Evolutionary conservation across 2,329 filamentous ascomycete genomes (phyloP).

Genomic region (Dactylellina parvicollis): DNA sequence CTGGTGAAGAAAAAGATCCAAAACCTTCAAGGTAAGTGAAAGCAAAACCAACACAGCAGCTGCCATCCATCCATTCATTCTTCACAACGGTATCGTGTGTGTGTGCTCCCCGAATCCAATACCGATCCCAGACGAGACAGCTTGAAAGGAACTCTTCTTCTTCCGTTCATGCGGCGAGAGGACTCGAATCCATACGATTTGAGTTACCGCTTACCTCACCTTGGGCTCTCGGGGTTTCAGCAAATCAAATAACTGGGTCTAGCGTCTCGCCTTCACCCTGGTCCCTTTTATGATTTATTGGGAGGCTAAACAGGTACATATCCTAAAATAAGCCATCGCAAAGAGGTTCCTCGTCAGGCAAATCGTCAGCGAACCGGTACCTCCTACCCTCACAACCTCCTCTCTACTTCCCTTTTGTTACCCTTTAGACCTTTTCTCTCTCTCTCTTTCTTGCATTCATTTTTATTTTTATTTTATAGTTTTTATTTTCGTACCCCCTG

Average conservation of each 20-base stretch:
- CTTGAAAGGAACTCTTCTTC: neutral
- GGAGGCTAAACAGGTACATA: constrained; percentile 32
- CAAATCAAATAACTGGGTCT: constrained; percentile 50
- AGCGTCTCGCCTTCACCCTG: constrained; percentile 54
- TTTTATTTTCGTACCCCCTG: constrained; percentile 25
- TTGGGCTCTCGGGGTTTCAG: constrained; percentile 49
- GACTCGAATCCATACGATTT: constrained; percentile 31
- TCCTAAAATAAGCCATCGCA: constrained; percentile 53
- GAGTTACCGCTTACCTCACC: constrained; percentile 53
- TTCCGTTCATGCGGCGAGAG: constrained; percentile 2
- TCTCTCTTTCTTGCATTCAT: too few species aligned
- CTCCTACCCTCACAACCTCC: constrained; percentile 29
- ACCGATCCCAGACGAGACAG: neutral
- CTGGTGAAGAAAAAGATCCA: constrained; percentile 10
- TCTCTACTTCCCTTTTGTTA: constrained; percentile 3
- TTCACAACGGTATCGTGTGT: neutral
- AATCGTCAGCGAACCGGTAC: constrained; percentile 53
- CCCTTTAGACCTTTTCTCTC: constrained; percentile 13
- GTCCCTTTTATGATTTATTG: constrained; percentile 47
- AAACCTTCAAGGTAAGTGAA: too few species aligned
- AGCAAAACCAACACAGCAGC: neutral
- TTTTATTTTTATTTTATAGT: neutral
- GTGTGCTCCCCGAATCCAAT: too few species aligned
- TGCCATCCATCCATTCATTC: neutral
- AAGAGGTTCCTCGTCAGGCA: constrained; percentile 52